These are phyloP conservation scores for Wickerhamiella bombiphila DNA, from an alignment of 805 yeast species.

Conservation along the genomic window DNA sequence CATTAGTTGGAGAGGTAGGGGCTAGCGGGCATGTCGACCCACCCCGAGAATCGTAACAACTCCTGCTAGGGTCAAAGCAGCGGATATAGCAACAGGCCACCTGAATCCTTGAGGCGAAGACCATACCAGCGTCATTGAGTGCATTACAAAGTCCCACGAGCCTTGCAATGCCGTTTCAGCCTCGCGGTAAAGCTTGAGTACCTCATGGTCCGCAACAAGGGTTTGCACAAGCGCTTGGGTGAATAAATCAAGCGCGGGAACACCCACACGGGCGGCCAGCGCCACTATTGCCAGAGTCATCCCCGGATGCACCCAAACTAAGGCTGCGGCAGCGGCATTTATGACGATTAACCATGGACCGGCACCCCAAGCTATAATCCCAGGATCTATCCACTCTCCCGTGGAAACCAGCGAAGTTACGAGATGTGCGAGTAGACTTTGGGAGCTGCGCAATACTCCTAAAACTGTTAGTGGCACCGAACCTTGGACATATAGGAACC, in stretches of 20 bases:
- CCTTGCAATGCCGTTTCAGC: conserved; percentile 9
- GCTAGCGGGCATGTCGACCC: no score
- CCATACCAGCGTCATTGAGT: conserved; percentile 11
- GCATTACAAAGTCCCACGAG: conserved; percentile 8
- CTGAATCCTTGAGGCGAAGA: conserved; percentile 6
- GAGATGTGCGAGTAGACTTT: conserved; percentile 8
- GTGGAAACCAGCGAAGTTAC: background rate
- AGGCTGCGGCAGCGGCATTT: no score
- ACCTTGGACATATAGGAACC: conserved; percentile 11
- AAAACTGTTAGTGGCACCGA: conserved; percentile 6
- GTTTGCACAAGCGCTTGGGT: conserved; percentile 10
- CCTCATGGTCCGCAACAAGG: conserved; percentile 14
- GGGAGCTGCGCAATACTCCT: conserved; percentile 12
- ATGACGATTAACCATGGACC: background rate
- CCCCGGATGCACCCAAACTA: background rate
- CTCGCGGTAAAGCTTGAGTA: conserved; percentile 10
- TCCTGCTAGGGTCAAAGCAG: conserved; percentile 8
- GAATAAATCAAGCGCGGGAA: conserved; percentile 8
- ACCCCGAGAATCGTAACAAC: conserved; percentile 3
- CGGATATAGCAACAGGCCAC: conserved; percentile 11
- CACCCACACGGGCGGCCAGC: conserved; percentile 13
- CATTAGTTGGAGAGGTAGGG: no score
- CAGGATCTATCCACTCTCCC: background rate
- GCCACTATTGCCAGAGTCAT: conserved; percentile 6
- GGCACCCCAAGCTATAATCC: background rate